phyloP scores from a whole-genome alignment of 129 eudicot genomes.

The Ambrosia trifida region DNA sequence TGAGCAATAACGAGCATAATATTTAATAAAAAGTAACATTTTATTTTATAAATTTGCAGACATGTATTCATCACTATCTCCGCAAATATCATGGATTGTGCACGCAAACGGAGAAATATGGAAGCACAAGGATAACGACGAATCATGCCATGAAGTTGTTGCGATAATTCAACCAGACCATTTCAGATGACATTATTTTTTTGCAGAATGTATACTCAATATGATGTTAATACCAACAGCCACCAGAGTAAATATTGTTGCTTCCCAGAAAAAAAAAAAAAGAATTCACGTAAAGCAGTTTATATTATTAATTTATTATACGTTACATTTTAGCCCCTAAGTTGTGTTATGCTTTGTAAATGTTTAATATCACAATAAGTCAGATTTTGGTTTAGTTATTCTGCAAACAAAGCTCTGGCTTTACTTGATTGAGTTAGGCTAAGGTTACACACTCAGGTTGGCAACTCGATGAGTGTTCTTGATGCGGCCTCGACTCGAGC shows the following conservation, averaged over 20 bases:
- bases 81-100: conserved; percentile 87
- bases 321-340: conserved; percentile 21
- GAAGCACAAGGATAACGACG: conserved; percentile 75
- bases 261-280: neutral
- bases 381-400: too few species aligned
- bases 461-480: neutral
- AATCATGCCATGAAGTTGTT: conserved; percentile 61
- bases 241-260: neutral
- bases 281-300: too few species aligned
- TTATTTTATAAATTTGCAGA: conserved; percentile 48
- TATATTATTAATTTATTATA: conserved; percentile 9
- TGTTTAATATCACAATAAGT: conserved; percentile 7
- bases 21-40: too few species aligned
- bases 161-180: conserved; percentile 70
- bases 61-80: conserved; percentile 66
- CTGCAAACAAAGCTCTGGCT: neutral
- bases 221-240: conserved; percentile 2
- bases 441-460: neutral
- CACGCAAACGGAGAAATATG: conserved; percentile 91
- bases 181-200: conserved; percentile 45
- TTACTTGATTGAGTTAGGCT: neutral
- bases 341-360: conserved; percentile 38
- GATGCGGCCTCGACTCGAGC: neutral
- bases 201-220: neutral
- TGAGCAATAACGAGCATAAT: too few species aligned